Percentiles rank a stretch among this genome's conserved stretches.
Evolutionary conservation across 2,329 filamentous ascomycete species (phyloP).

Genomic region (Aspergillus sp.): DNA sequence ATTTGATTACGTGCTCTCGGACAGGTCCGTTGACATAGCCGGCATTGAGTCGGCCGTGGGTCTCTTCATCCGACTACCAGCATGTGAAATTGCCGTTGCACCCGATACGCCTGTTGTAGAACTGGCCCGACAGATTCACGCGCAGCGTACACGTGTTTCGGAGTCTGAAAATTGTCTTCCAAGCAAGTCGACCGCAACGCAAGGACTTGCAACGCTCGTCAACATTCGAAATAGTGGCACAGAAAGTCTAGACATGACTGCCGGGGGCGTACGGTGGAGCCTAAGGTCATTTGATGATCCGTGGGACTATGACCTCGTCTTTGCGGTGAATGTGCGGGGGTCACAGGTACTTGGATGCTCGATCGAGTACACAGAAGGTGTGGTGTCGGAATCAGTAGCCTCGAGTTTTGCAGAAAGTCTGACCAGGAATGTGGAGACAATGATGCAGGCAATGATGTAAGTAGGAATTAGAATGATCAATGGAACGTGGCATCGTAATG

Average conservation of each 20-base stretch:
- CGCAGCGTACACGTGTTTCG: not conserved
- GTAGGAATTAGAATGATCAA: not conserved
- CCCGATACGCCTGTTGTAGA: not conserved
- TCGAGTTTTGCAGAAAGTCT: not conserved
- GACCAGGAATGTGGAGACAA: not conserved
- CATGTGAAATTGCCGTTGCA: not conserved
- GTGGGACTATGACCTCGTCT: slow-evolving; percentile 13
- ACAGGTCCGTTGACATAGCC: slow-evolving; percentile 1
- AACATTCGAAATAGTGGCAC: slow-evolving; percentile 13
- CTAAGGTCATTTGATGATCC: slow-evolving; percentile 4
- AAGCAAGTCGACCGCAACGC: not conserved
- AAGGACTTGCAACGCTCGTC: slow-evolving; percentile 2
- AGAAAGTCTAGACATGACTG: slow-evolving; percentile 1
- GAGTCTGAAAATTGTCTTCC: not conserved
- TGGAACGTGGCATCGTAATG: not conserved
- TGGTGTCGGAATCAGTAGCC: not conserved
- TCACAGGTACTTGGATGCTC: slow-evolving; percentile 1
- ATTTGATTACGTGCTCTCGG: slow-evolving; percentile 12
- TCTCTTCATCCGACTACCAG: slow-evolving; percentile 8
- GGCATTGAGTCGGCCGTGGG: slow-evolving; percentile 7
- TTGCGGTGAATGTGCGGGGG: slow-evolving; percentile 9
- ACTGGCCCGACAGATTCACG: slow-evolving; percentile 1
- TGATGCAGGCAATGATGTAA: slow-evolving; percentile 5
- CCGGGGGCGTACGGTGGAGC: not conserved
- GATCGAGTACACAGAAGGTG: slow-evolving; percentile 1